Conservation (phyloP, 2,329 filamentous ascomycete species). For the Cytospora leucostoma region DNA sequence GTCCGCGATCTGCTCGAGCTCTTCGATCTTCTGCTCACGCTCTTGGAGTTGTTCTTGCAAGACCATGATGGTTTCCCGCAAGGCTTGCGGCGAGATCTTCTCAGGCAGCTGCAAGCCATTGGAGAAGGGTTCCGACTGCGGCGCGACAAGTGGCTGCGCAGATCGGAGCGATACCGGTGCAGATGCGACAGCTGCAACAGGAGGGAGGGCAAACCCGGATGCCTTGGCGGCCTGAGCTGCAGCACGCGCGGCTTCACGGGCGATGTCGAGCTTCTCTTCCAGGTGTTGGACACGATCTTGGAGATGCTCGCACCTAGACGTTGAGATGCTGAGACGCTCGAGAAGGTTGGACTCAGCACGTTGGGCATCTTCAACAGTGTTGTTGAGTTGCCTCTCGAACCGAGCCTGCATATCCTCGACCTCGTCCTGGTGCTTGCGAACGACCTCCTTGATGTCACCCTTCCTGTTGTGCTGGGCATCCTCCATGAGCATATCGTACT, state of each 20-base stretch:
- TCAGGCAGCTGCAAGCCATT: constrained; percentile 63
- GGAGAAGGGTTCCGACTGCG: constrained; percentile 40
- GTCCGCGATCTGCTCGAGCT: constrained; percentile 77
- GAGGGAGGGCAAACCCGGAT: constrained; percentile 37
- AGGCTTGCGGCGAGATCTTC: constrained; percentile 89
- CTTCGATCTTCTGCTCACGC: constrained; percentile 86
- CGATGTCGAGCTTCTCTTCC: constrained; percentile 88
- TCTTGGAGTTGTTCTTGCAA: constrained; percentile 96
- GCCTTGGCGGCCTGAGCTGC: constrained; percentile 75
- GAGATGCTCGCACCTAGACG: constrained; percentile 81
- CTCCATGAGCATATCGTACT: constrained; percentile 81
- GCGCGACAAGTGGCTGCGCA: constrained; percentile 26
- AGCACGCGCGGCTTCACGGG: constrained; percentile 81
- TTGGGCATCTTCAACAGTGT: constrained; percentile 78
- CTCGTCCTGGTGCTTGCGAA: constrained; percentile 64
- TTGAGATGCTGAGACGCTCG: constrained; percentile 78
- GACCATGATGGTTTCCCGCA: constrained; percentile 94
- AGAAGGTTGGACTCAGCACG: constrained; percentile 76
- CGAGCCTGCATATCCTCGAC: constrained; percentile 75
- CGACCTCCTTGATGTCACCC: constrained; percentile 52
- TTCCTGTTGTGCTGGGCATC: constrained; percentile 73
- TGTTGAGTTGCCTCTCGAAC: constrained; percentile 72
- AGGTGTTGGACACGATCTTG: constrained; percentile 83
- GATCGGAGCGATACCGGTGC: constrained; percentile 29
- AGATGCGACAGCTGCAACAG: constrained; percentile 41